These are phyloP conservation scores for Wickerhamomyces pijperi DNA, from an alignment of 805 yeast species.

Conservation along the genomic window DNA sequence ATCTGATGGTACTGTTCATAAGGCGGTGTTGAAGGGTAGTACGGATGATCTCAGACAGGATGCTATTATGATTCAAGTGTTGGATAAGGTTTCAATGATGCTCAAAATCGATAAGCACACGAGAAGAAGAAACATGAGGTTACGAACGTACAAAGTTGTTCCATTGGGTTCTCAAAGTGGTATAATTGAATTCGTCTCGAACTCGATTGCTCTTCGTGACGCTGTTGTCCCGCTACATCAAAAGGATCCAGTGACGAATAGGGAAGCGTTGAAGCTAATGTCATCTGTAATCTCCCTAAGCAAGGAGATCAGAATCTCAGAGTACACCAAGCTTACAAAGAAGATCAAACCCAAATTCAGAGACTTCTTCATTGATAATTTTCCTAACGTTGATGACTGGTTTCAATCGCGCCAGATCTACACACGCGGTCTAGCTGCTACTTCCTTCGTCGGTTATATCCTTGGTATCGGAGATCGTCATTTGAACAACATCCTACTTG, in stretches of 20 bases:
- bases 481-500: conserved; percentile 81
- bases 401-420: conserved; percentile 50
- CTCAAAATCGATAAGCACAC: conserved; percentile 46
- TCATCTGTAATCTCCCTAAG: too few species aligned
- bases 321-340: conserved; percentile 34
- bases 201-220: conserved; percentile 63
- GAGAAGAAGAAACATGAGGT: conserved; percentile 41
- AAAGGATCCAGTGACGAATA: conserved; percentile 35
- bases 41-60: conserved; percentile 92
- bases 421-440: conserved; percentile 69
- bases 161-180: conserved; percentile 88
- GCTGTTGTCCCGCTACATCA: conserved; percentile 55
- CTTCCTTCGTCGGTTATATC: conserved; percentile 79
- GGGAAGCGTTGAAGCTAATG: conserved; percentile 56
- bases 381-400: conserved; percentile 65
- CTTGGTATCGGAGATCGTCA: conserved; percentile 95
- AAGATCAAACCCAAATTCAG: conserved; percentile 59
- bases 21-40: conserved; percentile 68
- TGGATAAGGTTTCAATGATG: conserved; percentile 69
- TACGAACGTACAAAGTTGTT: conserved; percentile 80
- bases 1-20: conserved; percentile 48
- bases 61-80: conserved; percentile 95
- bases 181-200: conserved; percentile 76
- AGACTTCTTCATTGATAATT: conserved; percentile 58
- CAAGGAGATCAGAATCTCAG: too few species aligned